These are phyloP conservation scores for Yamadazyma triangularis DNA, from an alignment of 1,139 yeast genomes.

Conservation along the genomic window DNA sequence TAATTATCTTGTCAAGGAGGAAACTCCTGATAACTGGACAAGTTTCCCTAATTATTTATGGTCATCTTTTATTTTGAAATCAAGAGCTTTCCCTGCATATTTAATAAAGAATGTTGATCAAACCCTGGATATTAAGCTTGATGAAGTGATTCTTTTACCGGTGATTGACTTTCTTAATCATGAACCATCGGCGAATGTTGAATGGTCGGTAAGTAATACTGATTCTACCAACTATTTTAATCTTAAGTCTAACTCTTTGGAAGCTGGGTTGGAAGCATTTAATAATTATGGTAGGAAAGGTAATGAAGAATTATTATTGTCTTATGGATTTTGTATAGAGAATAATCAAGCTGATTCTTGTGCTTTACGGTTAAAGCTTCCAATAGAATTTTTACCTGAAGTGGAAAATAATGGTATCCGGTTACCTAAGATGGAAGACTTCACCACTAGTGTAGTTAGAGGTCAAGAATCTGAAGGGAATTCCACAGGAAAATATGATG, in stretches of 20 bases:
- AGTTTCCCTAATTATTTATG: conserved; percentile 66
- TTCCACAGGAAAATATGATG: conserved; percentile 6
- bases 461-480: conserved; percentile 5
- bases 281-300: conserved; percentile 88
- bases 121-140: conserved; percentile 18
- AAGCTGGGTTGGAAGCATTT: conserved; percentile 47
- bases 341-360: conserved; percentile 62
- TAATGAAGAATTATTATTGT: conserved; percentile 66
- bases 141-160: conserved; percentile 71
- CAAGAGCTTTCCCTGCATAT: conserved; percentile 75
- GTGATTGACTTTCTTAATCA: conserved; percentile 78
- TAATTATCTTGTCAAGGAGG: conserved; percentile 19
- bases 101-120: conserved; percentile 28
- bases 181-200: conserved; percentile 53
- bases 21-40: conserved; percentile 46
- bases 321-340: conserved; percentile 66
- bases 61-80: conserved; percentile 66
- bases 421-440: conserved; percentile 45
- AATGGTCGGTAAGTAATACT: conserved; percentile 46
- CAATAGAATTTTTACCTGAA: conserved; percentile 27
- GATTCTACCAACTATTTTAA: conserved; percentile 16
- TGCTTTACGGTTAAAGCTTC: conserved; percentile 50
- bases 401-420: conserved; percentile 36
- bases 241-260: conserved; percentile 23
- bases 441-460: conserved; percentile 37